Conservation (phyloP, 1,139 yeast genomes). For the Suzukiozyma palmioleophila region DNA sequence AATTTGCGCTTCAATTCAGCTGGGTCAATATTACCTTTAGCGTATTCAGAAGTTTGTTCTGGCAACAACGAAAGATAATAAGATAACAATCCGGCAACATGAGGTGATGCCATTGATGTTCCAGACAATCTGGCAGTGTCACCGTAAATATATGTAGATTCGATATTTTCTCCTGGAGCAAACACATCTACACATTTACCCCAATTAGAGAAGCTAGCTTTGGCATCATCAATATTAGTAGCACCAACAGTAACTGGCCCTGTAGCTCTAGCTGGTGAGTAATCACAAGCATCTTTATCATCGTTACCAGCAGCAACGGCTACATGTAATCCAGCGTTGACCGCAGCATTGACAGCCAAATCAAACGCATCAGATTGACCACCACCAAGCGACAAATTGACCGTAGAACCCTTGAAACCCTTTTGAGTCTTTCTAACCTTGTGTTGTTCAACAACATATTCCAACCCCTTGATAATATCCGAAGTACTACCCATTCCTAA, state of each 20-base stretch:
- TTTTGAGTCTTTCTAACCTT: slow-evolving; percentile 23
- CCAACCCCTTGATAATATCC: slow-evolving; percentile 42
- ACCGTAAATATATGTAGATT: slow-evolving; percentile 37
- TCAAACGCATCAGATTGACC: slow-evolving; percentile 40
- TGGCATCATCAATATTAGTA: slow-evolving; percentile 30
- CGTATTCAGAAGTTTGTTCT: slow-evolving; percentile 37
- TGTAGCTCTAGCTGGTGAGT: slow-evolving; percentile 41
- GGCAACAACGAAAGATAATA: slow-evolving; percentile 42
- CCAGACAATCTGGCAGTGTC: slow-evolving; percentile 37
- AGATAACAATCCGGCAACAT: slow-evolving; percentile 38
- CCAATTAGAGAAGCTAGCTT: slow-evolving; percentile 41
- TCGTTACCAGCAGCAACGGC: slow-evolving; percentile 48
- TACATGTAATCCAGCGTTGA: slow-evolving; percentile 37
- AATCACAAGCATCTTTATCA: slow-evolving; percentile 37
- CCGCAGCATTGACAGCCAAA: slow-evolving; percentile 40
- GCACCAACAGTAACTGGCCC: slow-evolving; percentile 46
- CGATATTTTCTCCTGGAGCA: slow-evolving; percentile 43
- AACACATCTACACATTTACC: slow-evolving; percentile 43
- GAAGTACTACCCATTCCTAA: slow-evolving; percentile 39
- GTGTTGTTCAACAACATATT: slow-evolving; percentile 38
- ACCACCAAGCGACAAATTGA: slow-evolving; percentile 44
- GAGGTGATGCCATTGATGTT: slow-evolving; percentile 45
- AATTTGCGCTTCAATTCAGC: slow-evolving; percentile 31
- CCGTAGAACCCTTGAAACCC: slow-evolving; percentile 43
- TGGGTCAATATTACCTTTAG: slow-evolving; percentile 43